These are phyloP conservation scores for Mrakiaceae sp. DNA, from an alignment of 1,284 basidiomycete species.

Conservation along the genomic window DNA sequence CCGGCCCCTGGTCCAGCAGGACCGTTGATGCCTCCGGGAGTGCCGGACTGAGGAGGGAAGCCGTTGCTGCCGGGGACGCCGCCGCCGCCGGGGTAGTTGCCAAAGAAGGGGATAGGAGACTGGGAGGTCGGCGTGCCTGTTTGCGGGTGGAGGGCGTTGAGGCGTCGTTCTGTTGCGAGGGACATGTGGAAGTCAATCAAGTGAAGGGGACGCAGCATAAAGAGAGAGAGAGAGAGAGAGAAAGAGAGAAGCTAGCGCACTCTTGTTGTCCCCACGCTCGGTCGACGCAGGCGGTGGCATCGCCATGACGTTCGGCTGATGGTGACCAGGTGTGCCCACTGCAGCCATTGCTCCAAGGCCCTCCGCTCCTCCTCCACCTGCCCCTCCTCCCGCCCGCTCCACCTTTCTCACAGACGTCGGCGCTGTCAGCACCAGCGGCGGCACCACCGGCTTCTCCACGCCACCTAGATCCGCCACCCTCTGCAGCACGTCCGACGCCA, in stretches of 20 bases:
- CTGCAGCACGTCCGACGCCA: slow-evolving; percentile 10
- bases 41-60: not conserved
- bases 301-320: not conserved
- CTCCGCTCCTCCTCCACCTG: not conserved
- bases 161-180: not conserved
- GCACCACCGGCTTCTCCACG: slow-evolving; percentile 4
- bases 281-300: not conserved
- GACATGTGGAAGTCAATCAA: not conserved
- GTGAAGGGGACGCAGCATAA: not conserved
- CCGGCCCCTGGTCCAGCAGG: not conserved
- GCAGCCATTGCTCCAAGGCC: no score
- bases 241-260: not conserved
- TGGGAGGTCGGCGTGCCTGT: not conserved
- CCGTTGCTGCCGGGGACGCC: not conserved
- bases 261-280: not conserved
- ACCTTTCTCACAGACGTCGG: not conserved
- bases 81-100: not conserved
- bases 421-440: not conserved
- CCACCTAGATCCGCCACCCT: slow-evolving; percentile 16
- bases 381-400: not conserved
- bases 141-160: slow-evolving; percentile 3
- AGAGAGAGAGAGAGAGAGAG: not conserved
- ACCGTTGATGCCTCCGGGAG: not conserved
- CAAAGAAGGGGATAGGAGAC: not conserved
- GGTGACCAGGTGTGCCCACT: no score